Evolutionary conservation across 2,329 filamentous ascomycete genomes (phyloP), one percentile per base, ranked within the genome.

Genomic region (Diaporthe caulivora): DNA sequence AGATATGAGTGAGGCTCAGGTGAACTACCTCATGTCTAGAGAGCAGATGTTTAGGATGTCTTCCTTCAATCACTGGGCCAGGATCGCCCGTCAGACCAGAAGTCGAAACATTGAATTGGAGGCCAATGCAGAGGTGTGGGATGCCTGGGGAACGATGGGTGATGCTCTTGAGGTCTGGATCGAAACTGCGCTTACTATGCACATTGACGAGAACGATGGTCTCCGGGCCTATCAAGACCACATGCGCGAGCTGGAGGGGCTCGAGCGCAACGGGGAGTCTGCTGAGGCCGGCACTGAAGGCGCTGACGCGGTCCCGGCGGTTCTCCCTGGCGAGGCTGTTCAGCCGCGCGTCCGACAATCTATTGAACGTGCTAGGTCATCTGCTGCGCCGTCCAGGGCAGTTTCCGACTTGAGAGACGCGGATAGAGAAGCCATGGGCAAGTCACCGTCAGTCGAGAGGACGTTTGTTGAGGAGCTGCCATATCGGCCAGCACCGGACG

Each of bases 111-210:
- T 75, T 44, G 65, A 72, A 21, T 34, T 70, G 18, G 65, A 73
- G 42, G 53, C 75, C 11, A 74, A 75, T 51, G 67, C 75, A 11
- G 73, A 72, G 57, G 71, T 65, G 42, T 76, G 73, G 73, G 75
- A 76, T 26, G 67, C 64, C 4, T 71, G 64, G 70, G 71, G 75
- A 29, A 73, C 73, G 40, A 71, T 75, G n/a, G 70, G 65, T 9
- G 73, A 65, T n/a, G 73, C 73, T 31, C 71, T 76, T 5, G 86
- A 88, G 70, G 81, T 84, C 34, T 89, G 88, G 87, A 82, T 82
- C 68, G 79, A 79, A 18, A 81, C 55, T 51, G 71, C 75, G 71
- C 71, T 73, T 62, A 73, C 71, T 29, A 73, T 75, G 60, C 73
- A 73, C 64, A 54, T 75, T 29, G 71, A 71, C 47, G 73, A 75